Conservation (phyloP, 306 rosid species). For the Dalbergia oliveri region DNA sequence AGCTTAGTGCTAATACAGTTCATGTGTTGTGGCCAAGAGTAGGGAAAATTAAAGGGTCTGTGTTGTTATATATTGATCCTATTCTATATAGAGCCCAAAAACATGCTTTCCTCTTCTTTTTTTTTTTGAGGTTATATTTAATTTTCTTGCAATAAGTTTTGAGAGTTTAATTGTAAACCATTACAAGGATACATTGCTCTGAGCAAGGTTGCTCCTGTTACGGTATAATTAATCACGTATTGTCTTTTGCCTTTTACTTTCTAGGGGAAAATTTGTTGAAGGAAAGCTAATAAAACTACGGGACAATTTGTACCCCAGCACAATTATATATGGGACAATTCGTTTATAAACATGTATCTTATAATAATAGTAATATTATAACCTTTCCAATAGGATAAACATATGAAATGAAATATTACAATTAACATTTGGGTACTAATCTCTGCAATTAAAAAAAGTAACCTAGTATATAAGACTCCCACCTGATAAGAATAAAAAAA, state of each 20-base stretch:
- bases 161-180: conserved; percentile 41
- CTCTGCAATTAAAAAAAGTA: neutral
- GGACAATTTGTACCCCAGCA: neutral
- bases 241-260: neutral
- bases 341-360: neutral
- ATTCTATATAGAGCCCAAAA: neutral
- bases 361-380: neutral
- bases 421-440: neutral
- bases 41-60: conserved; percentile 27
- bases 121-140: conserved; percentile 30
- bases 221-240: neutral
- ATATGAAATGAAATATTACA: neutral
- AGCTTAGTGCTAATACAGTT: conserved; percentile 15
- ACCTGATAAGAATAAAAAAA: no score
- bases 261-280: neutral
- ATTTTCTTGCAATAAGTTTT: conserved; percentile 23
- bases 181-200: conserved; percentile 1
- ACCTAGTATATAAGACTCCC: no score
- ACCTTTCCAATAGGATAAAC: neutral
- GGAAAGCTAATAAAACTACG: neutral
- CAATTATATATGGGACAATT: neutral
- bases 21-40: neutral
- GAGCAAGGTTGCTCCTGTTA: neutral
- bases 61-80: conserved; percentile 11
- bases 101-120: neutral